Evolutionary conservation across 1,139 yeast genomes (phyloP), one percentile per base, ranked within the genome.

Genomic region (Suhomyces taliae): DNA sequence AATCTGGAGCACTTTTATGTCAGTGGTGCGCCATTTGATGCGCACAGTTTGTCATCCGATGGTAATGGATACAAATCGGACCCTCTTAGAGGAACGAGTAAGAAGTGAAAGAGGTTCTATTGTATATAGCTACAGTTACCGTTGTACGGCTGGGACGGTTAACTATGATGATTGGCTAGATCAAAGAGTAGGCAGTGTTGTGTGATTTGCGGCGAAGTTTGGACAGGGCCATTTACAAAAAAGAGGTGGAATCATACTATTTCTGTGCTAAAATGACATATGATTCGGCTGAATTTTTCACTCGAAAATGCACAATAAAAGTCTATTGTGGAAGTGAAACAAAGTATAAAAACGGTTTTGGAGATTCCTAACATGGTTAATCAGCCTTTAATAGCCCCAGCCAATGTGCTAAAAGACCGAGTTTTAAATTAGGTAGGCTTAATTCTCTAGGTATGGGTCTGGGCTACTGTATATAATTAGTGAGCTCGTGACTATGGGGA

Each of bases 381-480:
- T 31, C 14, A 38, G 9, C n/a, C 6, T 12, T 29, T 27, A n/a
- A 39, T 12, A 11, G 7, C 12, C 12, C 4, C 9, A 35, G 37
- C 40, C 40, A 37, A 37, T 37, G 11, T 29, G 26, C 14, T 31
- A 1, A 14, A 37, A 37, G 40, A 37, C 40, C 40, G 40, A 37
- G 3, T 9, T 29, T 29, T 29, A 29, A 4, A 9, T 29, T 9
- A 29, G n/a, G 32, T 9, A 29, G 32, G 11, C 32, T 29, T 11
- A 29, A 19, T 19, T 3, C 6, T 6, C 24, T 19, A 19, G 24
- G 24, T 4, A 2, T 19, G 32, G 32, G 32, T 29, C 32, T 29
- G 32, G 9, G 32, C 32, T 29, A 29, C 32, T 29, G 32, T 29
- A 29, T 29, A 6, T 6, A 29, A 7, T 11, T 29, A 9, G 9